A percentile compares a stretch with the other conserved stretches of the same genome.
phyloP scores from a whole-genome alignment of 1,284 basidiomycete species.

The Ganoderma sp. region DNA sequence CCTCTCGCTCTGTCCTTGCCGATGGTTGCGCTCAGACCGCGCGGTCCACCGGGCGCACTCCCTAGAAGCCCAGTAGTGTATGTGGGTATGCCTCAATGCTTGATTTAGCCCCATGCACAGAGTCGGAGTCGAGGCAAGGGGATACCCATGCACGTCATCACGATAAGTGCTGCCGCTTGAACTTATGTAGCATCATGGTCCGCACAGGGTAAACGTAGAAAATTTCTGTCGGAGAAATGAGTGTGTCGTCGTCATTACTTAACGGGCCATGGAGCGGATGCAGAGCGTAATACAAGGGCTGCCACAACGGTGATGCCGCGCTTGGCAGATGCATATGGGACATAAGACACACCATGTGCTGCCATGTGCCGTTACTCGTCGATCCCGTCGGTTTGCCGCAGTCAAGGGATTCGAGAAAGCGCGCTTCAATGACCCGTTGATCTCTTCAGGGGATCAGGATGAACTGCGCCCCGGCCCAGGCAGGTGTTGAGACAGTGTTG shows the following conservation, averaged over 20 bases:
- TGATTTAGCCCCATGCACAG: not conserved
- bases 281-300: not conserved
- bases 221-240: not conserved
- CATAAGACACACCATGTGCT: not conserved
- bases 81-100: not conserved
- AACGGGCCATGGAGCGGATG: not conserved
- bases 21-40: not conserved
- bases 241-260: not conserved
- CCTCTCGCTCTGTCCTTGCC: not conserved
- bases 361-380: not conserved
- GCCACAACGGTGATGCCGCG: constrained; percentile 1
- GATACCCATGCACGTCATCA: not conserved
- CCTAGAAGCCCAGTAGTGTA: not conserved
- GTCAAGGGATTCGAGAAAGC: not conserved
- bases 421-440: not conserved
- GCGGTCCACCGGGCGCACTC: not conserved
- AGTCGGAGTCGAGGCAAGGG: not conserved
- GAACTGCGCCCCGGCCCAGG: not conserved
- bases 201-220: not conserved
- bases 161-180: not conserved
- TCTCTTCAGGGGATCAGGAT: not conserved
- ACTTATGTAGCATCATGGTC: not conserved
- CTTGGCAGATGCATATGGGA: not conserved
- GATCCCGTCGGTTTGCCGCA: not conserved
- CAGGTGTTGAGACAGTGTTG: not conserved